A percentile compares a stretch with the other conserved stretches of the same genome.
phyloP scores from a whole-genome alignment of 139 green algal genomes.

The Micractinium conductrix region DNA sequence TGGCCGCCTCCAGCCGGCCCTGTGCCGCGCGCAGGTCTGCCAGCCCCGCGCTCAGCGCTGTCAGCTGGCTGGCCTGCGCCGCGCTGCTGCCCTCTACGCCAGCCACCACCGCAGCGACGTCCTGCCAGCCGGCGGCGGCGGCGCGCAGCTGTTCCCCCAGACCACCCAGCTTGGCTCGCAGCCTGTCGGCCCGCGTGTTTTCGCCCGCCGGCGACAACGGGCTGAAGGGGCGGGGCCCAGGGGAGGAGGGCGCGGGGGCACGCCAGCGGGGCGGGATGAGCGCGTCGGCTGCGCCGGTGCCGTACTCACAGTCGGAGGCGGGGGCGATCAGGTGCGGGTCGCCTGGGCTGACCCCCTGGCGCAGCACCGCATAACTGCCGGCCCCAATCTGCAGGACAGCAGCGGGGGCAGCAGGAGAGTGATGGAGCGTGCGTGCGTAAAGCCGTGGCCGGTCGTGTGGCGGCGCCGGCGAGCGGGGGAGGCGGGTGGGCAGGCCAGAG shows the following conservation, averaged over 20 bases:
- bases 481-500: no score
- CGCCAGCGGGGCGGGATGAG: no score
- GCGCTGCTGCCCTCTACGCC: background rate
- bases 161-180: background rate
- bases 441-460: no score
- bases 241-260: no score
- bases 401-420: no score
- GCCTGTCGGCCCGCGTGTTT: background rate
- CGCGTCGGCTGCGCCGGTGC: no score
- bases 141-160: background rate
- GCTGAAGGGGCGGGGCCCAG: no score
- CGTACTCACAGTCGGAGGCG: no score
- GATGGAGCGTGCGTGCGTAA: no score
- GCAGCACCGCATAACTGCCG: background rate
- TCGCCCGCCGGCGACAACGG: background rate
- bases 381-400: background rate
- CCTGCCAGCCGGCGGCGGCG: background rate
- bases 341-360: background rate
- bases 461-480: no score
- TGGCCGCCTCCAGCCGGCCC: slow-evolving; percentile 43
- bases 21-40: slow-evolving; percentile 29
- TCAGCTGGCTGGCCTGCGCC: slow-evolving; percentile 63
- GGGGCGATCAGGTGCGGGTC: slow-evolving; percentile 31
- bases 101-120: background rate
- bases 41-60: slow-evolving; percentile 54